phyloP scores from a whole-genome alignment of 441 rosid species.

The Macaranga tanarius region DNA sequence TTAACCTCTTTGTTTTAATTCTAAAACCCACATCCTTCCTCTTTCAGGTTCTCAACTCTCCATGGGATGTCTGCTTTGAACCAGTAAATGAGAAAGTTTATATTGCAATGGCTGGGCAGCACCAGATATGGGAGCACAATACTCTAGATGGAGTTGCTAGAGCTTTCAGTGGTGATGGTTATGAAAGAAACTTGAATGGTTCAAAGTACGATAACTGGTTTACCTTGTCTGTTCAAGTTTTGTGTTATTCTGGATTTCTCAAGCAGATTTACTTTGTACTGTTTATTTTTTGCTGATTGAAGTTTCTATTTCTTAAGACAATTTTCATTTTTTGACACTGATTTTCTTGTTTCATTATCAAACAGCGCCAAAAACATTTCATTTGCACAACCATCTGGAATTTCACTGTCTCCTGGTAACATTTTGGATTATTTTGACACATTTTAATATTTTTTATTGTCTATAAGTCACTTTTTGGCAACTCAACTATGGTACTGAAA shows the following conservation, averaged over 20 bases:
- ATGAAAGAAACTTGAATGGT: slow-evolving; percentile 91
- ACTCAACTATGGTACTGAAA: slow-evolving; percentile 3
- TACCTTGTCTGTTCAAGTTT: slow-evolving; percentile 1
- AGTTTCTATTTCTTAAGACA: not conserved
- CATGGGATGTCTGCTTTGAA: slow-evolving; percentile 92
- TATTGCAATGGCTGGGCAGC: slow-evolving; percentile 97
- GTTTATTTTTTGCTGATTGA: not conserved
- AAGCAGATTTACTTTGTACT: not conserved
- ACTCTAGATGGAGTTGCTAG: slow-evolving; percentile 57
- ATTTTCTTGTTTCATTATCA: slow-evolving; percentile 24
- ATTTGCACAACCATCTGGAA: slow-evolving; percentile 96
- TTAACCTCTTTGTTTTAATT: slow-evolving; percentile 20
- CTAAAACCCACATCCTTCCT: slow-evolving; percentile 5
- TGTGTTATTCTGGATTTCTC: slow-evolving; percentile 11
- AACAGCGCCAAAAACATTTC: slow-evolving; percentile 74
- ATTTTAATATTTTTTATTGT: slow-evolving; percentile 16
- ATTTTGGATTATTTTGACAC: slow-evolving; percentile 18
- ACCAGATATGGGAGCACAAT: slow-evolving; percentile 93
- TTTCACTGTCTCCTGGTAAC: slow-evolving; percentile 76
- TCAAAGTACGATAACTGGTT: slow-evolving; percentile 50
- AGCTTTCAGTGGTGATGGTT: slow-evolving; percentile 94
- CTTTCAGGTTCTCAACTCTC: slow-evolving; percentile 88
- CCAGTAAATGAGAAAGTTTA: slow-evolving; percentile 73
- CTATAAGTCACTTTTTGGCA: not conserved
- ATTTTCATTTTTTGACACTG: slow-evolving; percentile 4